Percentiles rank a stretch among this genome's conserved stretches.
Conservation (phyloP, 2,329 filamentous ascomycete species). For the Fusarium succisae region DNA sequence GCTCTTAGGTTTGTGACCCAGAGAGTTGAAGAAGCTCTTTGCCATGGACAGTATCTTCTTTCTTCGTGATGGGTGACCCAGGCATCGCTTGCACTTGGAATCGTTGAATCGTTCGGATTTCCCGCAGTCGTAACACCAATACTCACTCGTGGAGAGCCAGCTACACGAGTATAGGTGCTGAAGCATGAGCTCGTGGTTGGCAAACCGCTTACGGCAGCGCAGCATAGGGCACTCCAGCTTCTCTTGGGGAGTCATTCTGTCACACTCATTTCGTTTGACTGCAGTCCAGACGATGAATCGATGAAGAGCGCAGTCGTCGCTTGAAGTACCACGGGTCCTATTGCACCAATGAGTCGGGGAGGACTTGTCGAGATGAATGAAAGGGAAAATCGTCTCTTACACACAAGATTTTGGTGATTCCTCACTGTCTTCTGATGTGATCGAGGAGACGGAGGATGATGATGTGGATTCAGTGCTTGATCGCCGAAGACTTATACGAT, state of each 20-base stretch:
- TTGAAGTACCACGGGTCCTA: constrained; percentile 56
- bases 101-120: constrained; percentile 63
- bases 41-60: constrained; percentile 62
- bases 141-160: constrained; percentile 60
- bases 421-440: constrained; percentile 38
- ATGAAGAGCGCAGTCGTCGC: constrained; percentile 62
- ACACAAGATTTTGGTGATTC: constrained; percentile 44
- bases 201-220: constrained; percentile 59
- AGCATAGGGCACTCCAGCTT: constrained; percentile 62
- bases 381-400: constrained; percentile 42
- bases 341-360: constrained; percentile 24
- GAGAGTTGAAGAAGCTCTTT: constrained; percentile 62
- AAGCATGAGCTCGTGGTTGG: constrained; percentile 64
- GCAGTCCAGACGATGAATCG: constrained; percentile 67
- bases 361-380: not conserved
- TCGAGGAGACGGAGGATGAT: constrained; percentile 40
- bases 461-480: constrained; percentile 45
- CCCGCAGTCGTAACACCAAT: constrained; percentile 65
- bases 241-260: constrained; percentile 58
- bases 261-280: constrained; percentile 61
- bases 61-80: constrained; percentile 61
- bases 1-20: constrained; percentile 59
- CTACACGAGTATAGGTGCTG: constrained; percentile 61
- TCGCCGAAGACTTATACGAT: constrained; percentile 46
- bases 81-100: constrained; percentile 58